These are phyloP conservation scores for Fusarium nisikadoi DNA, from an alignment of 2,329 filamentous ascomycete genomes.

Conservation along the genomic window DNA sequence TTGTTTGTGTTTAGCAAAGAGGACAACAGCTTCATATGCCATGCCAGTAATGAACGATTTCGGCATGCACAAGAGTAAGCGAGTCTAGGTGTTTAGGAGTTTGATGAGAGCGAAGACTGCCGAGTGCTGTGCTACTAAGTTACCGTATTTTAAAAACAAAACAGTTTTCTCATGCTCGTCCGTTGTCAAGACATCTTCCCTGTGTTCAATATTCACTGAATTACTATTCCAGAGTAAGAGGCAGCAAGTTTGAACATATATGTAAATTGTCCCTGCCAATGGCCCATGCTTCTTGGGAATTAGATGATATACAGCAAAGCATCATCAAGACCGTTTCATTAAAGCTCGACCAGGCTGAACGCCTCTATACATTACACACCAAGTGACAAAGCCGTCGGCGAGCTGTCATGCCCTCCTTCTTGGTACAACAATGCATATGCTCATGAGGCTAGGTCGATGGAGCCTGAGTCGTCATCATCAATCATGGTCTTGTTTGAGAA, in stretches of 20 bases:
- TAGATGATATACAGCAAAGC: conserved; percentile 46
- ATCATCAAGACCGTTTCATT: conserved; percentile 36
- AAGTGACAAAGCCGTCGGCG: conserved; percentile 17
- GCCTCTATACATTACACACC: conserved; percentile 26
- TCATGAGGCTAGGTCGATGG: conserved; percentile 12
- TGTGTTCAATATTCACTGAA: not conserved
- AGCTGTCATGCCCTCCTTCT: conserved; percentile 14
- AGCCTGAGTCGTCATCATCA: conserved; percentile 30
- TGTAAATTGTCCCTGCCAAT: conserved; percentile 41
- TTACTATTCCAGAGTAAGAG: not conserved
- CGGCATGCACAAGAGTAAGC: conserved; percentile 2
- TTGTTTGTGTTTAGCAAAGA: conserved; percentile 5
- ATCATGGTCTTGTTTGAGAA: conserved; percentile 34
- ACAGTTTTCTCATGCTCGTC: not conserved
- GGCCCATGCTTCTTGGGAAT: conserved; percentile 40
- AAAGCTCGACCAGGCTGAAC: conserved; percentile 32
- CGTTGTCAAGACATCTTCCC: not conserved
- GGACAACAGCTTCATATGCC: not conserved
- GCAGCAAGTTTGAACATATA: conserved; percentile 33
- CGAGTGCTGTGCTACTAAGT: not conserved
- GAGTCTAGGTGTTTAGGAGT: conserved; percentile 19
- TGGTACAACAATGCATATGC: conserved; percentile 24
- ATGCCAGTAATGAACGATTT: conserved; percentile 1
- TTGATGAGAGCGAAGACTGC: not conserved
- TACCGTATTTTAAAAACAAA: not conserved